These are phyloP conservation scores for Annona cherimola DNA, from an alignment of 164 flowering plant species.

Conservation along the genomic window DNA sequence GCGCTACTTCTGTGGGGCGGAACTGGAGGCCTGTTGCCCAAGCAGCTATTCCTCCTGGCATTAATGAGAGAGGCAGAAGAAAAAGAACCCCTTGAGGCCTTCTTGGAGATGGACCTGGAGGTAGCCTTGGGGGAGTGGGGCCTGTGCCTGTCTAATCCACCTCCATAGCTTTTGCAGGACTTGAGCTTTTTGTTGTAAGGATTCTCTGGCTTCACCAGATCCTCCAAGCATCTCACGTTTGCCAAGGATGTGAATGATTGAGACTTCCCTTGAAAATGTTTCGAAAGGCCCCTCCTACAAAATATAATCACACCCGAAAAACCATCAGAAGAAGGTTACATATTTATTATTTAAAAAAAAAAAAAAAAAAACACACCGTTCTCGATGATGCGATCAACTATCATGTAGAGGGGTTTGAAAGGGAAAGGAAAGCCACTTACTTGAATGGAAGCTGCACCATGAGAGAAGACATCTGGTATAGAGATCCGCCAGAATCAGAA, in stretches of 20 bases:
- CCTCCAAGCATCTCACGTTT: conserved; percentile 55
- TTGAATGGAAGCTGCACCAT: conserved; percentile 78
- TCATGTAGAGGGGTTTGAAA: background rate
- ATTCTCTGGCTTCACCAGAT: conserved; percentile 57
- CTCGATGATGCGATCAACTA: background rate
- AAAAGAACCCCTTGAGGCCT: conserved; percentile 36
- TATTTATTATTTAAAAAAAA: background rate
- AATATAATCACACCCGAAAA: background rate
- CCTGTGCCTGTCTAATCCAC: conserved; percentile 38
- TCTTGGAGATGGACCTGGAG: conserved; percentile 46
- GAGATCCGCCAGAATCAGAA: conserved; percentile 43
- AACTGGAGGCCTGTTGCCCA: conserved; percentile 36
- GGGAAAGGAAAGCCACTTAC: conserved; percentile 32
- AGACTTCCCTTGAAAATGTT: conserved; percentile 65
- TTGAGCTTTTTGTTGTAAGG: conserved; percentile 51
- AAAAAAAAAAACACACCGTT: background rate
- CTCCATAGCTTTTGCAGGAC: conserved; percentile 55
- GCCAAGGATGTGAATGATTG: conserved; percentile 69
- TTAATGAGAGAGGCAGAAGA: conserved; percentile 14
- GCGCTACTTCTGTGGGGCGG: conserved; percentile 17
- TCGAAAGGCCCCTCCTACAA: conserved; percentile 78
- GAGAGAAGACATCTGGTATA: conserved; percentile 64
- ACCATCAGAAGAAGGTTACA: background rate
- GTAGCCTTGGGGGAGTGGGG: conserved; percentile 32
- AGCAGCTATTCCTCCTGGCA: conserved; percentile 23